A percentile compares a stretch with the other conserved stretches of the same genome.
Evolutionary conservation across 768 basidiomycete genomes (phyloP).

Genomic region (Boletus eberwhitei): DNA sequence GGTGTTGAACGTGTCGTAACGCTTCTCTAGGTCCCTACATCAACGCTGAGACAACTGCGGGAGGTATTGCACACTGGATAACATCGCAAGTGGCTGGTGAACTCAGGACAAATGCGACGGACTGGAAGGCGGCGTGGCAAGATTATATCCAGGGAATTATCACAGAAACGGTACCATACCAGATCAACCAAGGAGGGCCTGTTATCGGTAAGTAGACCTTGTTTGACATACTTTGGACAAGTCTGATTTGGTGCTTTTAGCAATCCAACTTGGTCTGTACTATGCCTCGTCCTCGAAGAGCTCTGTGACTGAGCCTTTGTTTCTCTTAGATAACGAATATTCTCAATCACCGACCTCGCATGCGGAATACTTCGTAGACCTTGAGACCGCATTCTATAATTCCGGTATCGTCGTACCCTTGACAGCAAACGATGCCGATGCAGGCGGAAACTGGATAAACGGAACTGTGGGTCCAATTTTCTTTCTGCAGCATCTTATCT

Average conservation of each 20-base stretch:
- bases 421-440: slow-evolving; percentile 70
- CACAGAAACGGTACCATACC: slow-evolving; percentile 54
- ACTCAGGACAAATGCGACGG: slow-evolving; percentile 66
- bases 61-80: slow-evolving; percentile 68
- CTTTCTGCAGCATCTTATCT: background rate
- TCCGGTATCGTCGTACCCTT: slow-evolving; percentile 64
- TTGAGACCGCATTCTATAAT: slow-evolving; percentile 52
- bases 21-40: slow-evolving; percentile 44
- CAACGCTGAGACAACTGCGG: slow-evolving; percentile 79
- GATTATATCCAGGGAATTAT: slow-evolving; percentile 69
- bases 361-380: slow-evolving; percentile 59
- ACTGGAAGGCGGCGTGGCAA: slow-evolving; percentile 69
- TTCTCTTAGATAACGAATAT: slow-evolving; percentile 67
- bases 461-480: slow-evolving; percentile 49
- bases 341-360: slow-evolving; percentile 43
- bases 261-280: slow-evolving; percentile 52
- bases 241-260: slow-evolving; percentile 28
- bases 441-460: slow-evolving; percentile 59
- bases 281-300: background rate
- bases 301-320: background rate
- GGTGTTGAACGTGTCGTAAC: background rate
- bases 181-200: slow-evolving; percentile 70
- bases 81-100: slow-evolving; percentile 63
- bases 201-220: slow-evolving; percentile 53
- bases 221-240: background rate